phyloP scores from a whole-genome alignment of 148 eudicot species.

The Cornus kousa region DNA sequence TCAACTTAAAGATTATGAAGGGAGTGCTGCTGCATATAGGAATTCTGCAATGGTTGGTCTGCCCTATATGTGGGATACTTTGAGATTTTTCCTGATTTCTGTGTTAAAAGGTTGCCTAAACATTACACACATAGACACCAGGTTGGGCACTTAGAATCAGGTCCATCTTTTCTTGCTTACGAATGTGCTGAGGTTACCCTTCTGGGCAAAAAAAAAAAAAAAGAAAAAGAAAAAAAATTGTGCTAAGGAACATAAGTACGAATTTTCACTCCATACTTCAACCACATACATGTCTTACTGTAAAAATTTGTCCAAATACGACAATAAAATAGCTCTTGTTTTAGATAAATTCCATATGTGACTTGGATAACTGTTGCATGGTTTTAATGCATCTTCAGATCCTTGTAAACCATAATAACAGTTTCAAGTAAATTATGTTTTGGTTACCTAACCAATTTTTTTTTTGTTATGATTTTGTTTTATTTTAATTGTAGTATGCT shows the following conservation, averaged over 20 bases:
- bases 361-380: not conserved
- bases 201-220: too few species aligned
- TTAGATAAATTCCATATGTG: not conserved
- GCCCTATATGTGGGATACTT: constrained; percentile 8
- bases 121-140: not conserved
- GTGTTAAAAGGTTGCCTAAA: not conserved
- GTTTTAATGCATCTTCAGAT: not conserved
- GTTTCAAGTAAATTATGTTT: not conserved
- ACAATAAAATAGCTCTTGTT: not conserved
- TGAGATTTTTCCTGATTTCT: not conserved
- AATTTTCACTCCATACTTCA: not conserved
- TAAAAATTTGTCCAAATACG: not conserved
- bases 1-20: constrained; percentile 85
- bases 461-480: not conserved
- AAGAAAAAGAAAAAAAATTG: too few species aligned
- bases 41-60: constrained; percentile 66
- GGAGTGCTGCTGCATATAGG: constrained; percentile 81
- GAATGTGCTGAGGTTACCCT: not conserved
- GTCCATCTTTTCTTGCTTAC: not conserved
- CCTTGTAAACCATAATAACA: not conserved
- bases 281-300: not conserved
- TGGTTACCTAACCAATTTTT: not conserved
- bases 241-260: not conserved
- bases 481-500: not conserved
- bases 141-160: not conserved